Base-by-base conservation (phyloP, 2,329 filamentous ascomycete genomes). In the Fusarium clavum region DNA sequence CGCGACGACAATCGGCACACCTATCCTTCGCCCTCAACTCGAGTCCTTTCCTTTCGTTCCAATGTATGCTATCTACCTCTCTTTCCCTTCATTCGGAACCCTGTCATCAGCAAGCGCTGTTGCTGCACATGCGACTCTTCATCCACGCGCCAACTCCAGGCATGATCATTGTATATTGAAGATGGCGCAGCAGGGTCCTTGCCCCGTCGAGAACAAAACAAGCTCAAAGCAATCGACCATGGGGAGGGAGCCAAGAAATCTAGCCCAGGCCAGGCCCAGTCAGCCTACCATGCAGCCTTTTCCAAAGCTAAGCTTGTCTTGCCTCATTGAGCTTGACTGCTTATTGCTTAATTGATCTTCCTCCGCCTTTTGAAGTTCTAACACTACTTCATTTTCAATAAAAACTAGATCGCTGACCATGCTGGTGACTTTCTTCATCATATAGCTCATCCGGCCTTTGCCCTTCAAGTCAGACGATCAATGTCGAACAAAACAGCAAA, bases 401-500 rank as follows among this genome's bases (percentile, higher is more conserved):
- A 60, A 61, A 45, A 34, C 57, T 57, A 38, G 24, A 47, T 58
- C 40, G 56, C 78, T 79, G 72, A 79, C 74, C 71, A 78, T 77
- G 75, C 70, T 64, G 67, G 70, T 72, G 69, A 40, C 57, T 73
- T 76, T 67, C 74, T 71, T 68, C 60, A 55, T 57, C 55, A 66
- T 24, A 72, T 61, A 75, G 75, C 73, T 73, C 73, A 63, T 67
- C 70, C 65, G 64, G 70, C 69, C 29, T 74, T 77, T 57, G 51
- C 61, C 34, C 66, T 61, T 53, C 63, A 70, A 18, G 64, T 74
- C 64, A 74, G 75, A 73, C 77, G 77, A 57, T 72, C 74, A 67
- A 81, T 82, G 76, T 78, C 74, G 60, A 69, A 60, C 73, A 78
- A 76, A 64, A 51, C 67, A 45, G 65, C 70, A 24, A 70, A 70